These are phyloP conservation scores for Xylaria curta DNA, from an alignment of 495 filamentous ascomycete species.

Conservation along the genomic window DNA sequence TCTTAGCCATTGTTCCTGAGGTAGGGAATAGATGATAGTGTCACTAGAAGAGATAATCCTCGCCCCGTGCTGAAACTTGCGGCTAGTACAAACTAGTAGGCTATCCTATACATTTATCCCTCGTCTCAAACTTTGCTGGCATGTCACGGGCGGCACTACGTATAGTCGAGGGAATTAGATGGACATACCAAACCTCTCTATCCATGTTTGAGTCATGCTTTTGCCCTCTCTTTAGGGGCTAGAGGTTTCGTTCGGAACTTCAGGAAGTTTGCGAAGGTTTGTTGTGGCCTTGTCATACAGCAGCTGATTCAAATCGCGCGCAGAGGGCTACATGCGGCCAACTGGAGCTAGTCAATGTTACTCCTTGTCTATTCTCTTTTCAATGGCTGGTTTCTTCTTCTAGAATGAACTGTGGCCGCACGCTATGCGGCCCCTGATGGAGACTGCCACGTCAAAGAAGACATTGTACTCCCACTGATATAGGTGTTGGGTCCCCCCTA, in stretches of 20 bases:
- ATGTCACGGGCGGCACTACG: not conserved
- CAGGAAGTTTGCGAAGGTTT: slow-evolving; percentile 22
- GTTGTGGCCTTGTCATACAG: slow-evolving; percentile 35
- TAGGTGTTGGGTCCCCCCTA: slow-evolving; percentile 33
- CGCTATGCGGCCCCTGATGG: slow-evolving; percentile 34
- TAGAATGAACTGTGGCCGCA: slow-evolving; percentile 32
- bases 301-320: slow-evolving; percentile 33
- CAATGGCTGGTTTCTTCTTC: slow-evolving; percentile 23
- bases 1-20: not conserved
- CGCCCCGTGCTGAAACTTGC: not conserved
- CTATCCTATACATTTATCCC: not conserved
- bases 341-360: slow-evolving; percentile 13
- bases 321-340: slow-evolving; percentile 26
- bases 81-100: not conserved
- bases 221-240: not conserved
- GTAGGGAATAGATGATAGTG: slow-evolving; percentile 18
- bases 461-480: slow-evolving; percentile 30
- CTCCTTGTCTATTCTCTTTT: slow-evolving; percentile 14
- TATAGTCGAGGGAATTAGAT: not conserved
- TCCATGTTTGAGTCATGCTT: not conserved
- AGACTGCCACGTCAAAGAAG: slow-evolving; percentile 33
- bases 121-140: slow-evolving; percentile 15
- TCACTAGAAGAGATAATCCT: slow-evolving; percentile 9
- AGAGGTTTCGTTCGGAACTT: not conserved
- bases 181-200: slow-evolving; percentile 5